Evolutionary conservation across 352 stramenopile species (phyloP), one percentile per base, ranked within the genome.

Genomic region (Blastocystis sp.): DNA sequence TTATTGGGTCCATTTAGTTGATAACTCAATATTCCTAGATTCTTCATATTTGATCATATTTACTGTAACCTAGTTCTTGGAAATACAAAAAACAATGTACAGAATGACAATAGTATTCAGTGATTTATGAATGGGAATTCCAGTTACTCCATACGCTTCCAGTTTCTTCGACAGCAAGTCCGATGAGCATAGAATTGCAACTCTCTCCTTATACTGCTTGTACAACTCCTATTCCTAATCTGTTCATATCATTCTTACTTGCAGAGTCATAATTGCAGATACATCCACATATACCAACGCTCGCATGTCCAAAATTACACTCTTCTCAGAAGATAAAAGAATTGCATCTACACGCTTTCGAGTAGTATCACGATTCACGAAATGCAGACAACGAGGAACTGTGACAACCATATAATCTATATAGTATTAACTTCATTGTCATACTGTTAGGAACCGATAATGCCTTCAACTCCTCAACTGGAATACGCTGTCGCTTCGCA

Each of bases 351-450:
- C 54, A 6, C 54, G 48, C 5, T 44, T 66, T 17, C 73, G 73
- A 44, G 66, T 68, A 22, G 73, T 68, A 44, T 84, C 73, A 30
- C 73, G 51, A 44, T 84, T 84, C 48, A 84, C 27, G 27, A 84
- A 84, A 42, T 84, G 73, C 3, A 84, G 73, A 15, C 24, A 44
- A 30, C 17, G n/a, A 35, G 73, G 30, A 30, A 53, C 51, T 0
- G 73, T 62, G 27, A 84, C 53, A 7, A 78, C 37, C 11, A 9
- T 22, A 40, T 37, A 75, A 0, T 51, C 66, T 56, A 78, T 37
- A 56, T 19, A 22, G 35, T 35, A 66, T 27, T 24, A n/a, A 44
- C 17, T 35, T 33, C 7, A 30, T 3, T 51, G n/a, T 35, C 51
- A 24, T 42, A 69, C 51, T 48, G 13, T 4, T 37, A 0, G 66